These are phyloP conservation scores for Apium graveolens DNA, from an alignment of 129 eudicot species.

Conservation along the genomic window DNA sequence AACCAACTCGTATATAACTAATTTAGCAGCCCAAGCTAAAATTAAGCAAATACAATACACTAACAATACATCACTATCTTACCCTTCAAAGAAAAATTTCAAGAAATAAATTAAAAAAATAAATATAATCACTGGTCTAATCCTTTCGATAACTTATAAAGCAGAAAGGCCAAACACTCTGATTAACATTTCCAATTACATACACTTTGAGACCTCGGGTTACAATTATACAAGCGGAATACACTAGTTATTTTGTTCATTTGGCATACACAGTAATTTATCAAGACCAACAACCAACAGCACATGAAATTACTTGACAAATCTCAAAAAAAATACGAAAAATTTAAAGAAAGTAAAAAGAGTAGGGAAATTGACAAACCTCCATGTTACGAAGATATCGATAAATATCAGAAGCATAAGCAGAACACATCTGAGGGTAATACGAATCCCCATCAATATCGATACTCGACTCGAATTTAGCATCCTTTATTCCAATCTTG, in stretches of 20 bases:
- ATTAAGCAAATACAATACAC: too few relatives aligned
- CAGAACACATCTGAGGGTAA: neutral
- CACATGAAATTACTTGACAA: neutral
- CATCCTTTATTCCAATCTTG: neutral
- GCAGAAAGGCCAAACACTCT: too few relatives aligned
- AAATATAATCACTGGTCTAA: too few relatives aligned
- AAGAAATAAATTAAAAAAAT: too few relatives aligned
- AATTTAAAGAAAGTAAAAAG: neutral
- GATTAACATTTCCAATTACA: too few relatives aligned
- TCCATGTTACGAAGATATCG: neutral
- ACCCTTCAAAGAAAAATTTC: too few relatives aligned
- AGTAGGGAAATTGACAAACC: neutral
- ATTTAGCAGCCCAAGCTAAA: too few relatives aligned
- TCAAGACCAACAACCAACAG: neutral
- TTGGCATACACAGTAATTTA: too few relatives aligned
- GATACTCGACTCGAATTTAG: neutral
- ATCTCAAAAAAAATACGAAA: neutral
- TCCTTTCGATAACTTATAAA: too few relatives aligned
- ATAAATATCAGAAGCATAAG: conserved; percentile 2
- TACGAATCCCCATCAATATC: neutral
- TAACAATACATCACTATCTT: too few relatives aligned
- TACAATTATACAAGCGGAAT: neutral
- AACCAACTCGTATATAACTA: neutral
- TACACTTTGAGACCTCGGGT: too few relatives aligned
- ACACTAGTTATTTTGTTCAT: too few relatives aligned